Percentiles rank a stretch among this genome's conserved stretches.
These are phyloP conservation scores for Metschnikowia lunata DNA, from an alignment of 805 yeast genomes.

Conservation along the genomic window DNA sequence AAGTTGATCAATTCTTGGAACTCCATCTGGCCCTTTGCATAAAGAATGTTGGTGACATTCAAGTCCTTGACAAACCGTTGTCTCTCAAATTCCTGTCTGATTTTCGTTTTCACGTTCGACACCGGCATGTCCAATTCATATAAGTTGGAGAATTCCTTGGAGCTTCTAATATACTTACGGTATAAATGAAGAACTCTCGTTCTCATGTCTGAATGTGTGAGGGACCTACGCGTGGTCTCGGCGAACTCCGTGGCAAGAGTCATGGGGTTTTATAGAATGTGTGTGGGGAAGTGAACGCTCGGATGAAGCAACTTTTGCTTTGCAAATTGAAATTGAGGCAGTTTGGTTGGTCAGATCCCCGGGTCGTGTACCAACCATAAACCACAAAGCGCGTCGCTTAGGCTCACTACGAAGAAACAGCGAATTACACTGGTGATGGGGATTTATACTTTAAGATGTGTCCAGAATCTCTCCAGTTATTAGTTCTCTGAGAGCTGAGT, in stretches of 20 bases:
- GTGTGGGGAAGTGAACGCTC: neutral
- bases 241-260: constrained; percentile 82
- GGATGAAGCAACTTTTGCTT: neutral
- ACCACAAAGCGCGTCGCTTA: neutral
- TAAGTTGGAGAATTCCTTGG: constrained; percentile 54
- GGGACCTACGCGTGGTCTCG: constrained; percentile 67
- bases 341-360: constrained; percentile 17
- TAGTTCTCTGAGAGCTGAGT: too few relatives aligned
- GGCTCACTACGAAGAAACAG: too few relatives aligned
- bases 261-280: constrained; percentile 19
- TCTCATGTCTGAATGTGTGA: constrained; percentile 57
- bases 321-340: constrained; percentile 13
- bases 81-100: constrained; percentile 88
- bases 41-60: constrained; percentile 61
- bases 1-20: constrained; percentile 83
- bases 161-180: constrained; percentile 65
- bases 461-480: too few relatives aligned
- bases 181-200: constrained; percentile 63
- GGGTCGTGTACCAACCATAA: constrained; percentile 13
- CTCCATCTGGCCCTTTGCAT: constrained; percentile 85
- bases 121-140: constrained; percentile 76
- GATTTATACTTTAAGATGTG: too few relatives aligned
- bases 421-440: too few relatives aligned
- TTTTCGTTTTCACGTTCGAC: constrained; percentile 72
- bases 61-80: constrained; percentile 68